A percentile compares a stretch with the other conserved stretches of the same genome.
These are phyloP conservation scores for Amphibolis antarctica DNA, from an alignment of 106 monocot species.

Conservation along the genomic window DNA sequence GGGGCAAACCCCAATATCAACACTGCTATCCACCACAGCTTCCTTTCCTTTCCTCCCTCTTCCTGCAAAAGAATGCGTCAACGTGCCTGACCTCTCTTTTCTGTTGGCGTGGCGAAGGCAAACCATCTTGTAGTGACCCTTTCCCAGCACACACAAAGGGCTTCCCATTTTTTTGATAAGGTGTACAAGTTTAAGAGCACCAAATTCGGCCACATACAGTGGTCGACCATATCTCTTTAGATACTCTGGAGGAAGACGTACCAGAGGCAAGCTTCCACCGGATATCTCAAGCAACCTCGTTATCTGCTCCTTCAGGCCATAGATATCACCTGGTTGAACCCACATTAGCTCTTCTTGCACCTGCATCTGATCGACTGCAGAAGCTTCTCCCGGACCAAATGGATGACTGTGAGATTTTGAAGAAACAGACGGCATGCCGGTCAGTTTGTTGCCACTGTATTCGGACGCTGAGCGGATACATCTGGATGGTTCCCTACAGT, in stretches of 20 bases:
- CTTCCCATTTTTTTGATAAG: conserved; percentile 58
- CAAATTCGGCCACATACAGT: conserved; percentile 65
- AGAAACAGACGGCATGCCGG: conserved; percentile 7
- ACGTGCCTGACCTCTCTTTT: conserved; percentile 8
- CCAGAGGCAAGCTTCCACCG: conserved; percentile 66
- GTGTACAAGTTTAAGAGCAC: conserved; percentile 55
- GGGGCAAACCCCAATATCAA: conserved; percentile 13
- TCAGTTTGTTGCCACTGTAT: conserved; percentile 13
- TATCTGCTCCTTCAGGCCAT: conserved; percentile 63
- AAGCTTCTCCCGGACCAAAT: conserved; percentile 24
- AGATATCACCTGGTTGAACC: conserved; percentile 71
- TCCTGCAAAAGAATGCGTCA: conserved; percentile 21
- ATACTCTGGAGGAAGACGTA: conserved; percentile 65
- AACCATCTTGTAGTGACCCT: conserved; percentile 43
- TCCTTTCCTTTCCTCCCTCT: conserved; percentile 34
- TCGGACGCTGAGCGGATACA: conserved; percentile 6
- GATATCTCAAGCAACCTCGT: conserved; percentile 44
- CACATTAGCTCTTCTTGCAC: conserved; percentile 24
- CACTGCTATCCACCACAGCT: conserved; percentile 11
- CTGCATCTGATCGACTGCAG: conserved; percentile 14
- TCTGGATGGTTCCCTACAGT: conserved; percentile 19
- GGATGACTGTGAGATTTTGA: conserved; percentile 39
- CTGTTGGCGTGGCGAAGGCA: conserved; percentile 38
- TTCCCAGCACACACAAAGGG: conserved; percentile 44
- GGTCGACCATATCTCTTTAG: conserved; percentile 52